Base-by-base conservation (phyloP, 176 grass and related monocot genomes). In the Oryza punctata region DNA sequence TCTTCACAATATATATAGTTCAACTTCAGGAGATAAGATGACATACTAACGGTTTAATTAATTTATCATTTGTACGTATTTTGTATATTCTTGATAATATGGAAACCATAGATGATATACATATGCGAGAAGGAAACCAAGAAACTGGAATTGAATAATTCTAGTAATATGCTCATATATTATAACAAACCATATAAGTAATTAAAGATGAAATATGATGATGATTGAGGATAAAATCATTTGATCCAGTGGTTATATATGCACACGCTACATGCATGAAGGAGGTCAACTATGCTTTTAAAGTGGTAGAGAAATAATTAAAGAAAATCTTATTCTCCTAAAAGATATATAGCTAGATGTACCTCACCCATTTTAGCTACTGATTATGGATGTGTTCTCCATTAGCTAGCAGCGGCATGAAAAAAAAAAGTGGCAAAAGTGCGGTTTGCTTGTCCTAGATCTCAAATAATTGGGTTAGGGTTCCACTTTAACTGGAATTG, bases 401-500 rank as follows among this genome's bases (percentile, higher is more conserved):
- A 24, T 61, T 61, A 61, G 57, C n/a, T 23, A 24, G 57, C n/a
- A 24, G 8, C 9, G 10, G 2, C 57, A 61, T 61, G 9, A n/a
- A 11, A 61, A 57, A 61, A 57, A 75, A 52, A 49, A 54, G 66
- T 25, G 70, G 12, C 68, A 41, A 79, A 72, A 72, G 76, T 32
- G 41, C 28, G 11, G 1, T 72, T 79, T 52, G 76, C 50, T 75
- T 68, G 35, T n/a, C 45, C 33, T 44, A 63, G 2, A 25, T 12
- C 9, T 65, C 46, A 37, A 1, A 61, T 78, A 32, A 61, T 61
- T 61, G 19, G 2, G 8, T 12, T 37, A 33, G 81, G 71, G n/a
- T 27, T 73, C 84, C 23, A 50, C 24, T 29, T 28, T 77, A 33
- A 49, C 52, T 57, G 23, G 67, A 24, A 49, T 65, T 67, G 23